phyloP scores from a whole-genome alignment of 352 stramenopile genomes.

The Phytophthora podocarpi region DNA sequence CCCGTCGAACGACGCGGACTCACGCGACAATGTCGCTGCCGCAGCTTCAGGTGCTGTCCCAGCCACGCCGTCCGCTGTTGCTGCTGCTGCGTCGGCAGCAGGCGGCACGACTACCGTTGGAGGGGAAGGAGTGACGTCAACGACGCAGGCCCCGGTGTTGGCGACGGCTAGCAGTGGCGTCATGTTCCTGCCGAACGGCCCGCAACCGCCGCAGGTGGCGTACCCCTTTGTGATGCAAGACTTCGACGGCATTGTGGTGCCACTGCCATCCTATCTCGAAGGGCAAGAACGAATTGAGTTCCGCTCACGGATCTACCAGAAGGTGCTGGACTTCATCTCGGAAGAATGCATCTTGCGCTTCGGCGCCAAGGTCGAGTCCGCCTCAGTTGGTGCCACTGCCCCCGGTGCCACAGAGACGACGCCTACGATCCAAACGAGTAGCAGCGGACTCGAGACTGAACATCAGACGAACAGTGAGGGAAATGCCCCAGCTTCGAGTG shows the following conservation, averaged over 20 bases:
- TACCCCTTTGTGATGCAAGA: constrained; percentile 67
- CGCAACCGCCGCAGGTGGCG: constrained; percentile 58
- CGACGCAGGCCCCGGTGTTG: background rate
- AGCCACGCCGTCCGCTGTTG: background rate
- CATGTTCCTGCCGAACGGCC: constrained; percentile 51
- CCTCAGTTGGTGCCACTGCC: background rate
- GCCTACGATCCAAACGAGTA: background rate
- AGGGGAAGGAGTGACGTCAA: constrained; percentile 2
- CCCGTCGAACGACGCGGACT: constrained; percentile 14
- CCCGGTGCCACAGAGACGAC: background rate
- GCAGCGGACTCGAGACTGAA: constrained; percentile 5
- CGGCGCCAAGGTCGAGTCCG: constrained; percentile 23
- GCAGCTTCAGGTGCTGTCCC: background rate
- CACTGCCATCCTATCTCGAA: constrained; percentile 75
- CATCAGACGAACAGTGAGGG: constrained; percentile 1
- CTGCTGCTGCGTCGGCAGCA: background rate
- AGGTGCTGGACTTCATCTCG: constrained; percentile 84
- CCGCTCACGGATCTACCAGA: constrained; percentile 81
- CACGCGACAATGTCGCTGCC: background rate
- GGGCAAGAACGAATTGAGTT: constrained; percentile 76
- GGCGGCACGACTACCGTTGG: background rate
- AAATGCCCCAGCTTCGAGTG: background rate
- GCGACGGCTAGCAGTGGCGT: constrained; percentile 27
- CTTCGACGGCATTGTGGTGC: constrained; percentile 84
- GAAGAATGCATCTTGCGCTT: constrained; percentile 77